These are phyloP conservation scores for Mycena citricolor DNA, from an alignment of 1,284 basidiomycete species.

Conservation along the genomic window DNA sequence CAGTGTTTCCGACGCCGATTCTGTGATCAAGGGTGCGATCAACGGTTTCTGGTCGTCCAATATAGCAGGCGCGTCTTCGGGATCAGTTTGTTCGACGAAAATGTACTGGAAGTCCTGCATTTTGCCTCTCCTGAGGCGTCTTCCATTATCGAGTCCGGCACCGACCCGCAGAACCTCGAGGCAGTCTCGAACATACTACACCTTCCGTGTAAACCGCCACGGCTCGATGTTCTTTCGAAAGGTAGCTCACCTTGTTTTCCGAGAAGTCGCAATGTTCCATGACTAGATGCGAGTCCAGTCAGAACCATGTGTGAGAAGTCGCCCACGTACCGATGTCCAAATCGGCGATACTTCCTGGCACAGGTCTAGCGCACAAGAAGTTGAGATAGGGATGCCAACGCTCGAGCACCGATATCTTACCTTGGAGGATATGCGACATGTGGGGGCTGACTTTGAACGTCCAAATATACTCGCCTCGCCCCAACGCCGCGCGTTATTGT, in stretches of 20 bases:
- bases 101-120: constrained; percentile 70
- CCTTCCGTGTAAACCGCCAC: too few relatives aligned
- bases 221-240: too few relatives aligned
- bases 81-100: constrained; percentile 55
- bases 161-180: constrained; percentile 73
- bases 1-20: constrained; percentile 17
- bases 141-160: constrained; percentile 69
- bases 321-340: constrained; percentile 57
- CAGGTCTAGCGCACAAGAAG: too few relatives aligned
- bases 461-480: constrained; percentile 73
- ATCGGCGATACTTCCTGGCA: constrained; percentile 80
- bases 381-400: too few relatives aligned
- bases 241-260: constrained; percentile 62
- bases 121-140: constrained; percentile 56
- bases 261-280: constrained; percentile 90
- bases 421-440: constrained; percentile 78
- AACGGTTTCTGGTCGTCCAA: constrained; percentile 15
- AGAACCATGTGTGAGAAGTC: neutral
- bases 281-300: constrained; percentile 34
- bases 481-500: constrained; percentile 66
- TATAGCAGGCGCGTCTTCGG: constrained; percentile 20
- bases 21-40: constrained; percentile 11
- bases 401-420: too few relatives aligned
- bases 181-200: constrained; percentile 77
- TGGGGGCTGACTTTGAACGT: constrained; percentile 57